Evolutionary conservation across 306 rosid species (phyloP).

Genomic region (Prinsepia uniflora): DNA sequence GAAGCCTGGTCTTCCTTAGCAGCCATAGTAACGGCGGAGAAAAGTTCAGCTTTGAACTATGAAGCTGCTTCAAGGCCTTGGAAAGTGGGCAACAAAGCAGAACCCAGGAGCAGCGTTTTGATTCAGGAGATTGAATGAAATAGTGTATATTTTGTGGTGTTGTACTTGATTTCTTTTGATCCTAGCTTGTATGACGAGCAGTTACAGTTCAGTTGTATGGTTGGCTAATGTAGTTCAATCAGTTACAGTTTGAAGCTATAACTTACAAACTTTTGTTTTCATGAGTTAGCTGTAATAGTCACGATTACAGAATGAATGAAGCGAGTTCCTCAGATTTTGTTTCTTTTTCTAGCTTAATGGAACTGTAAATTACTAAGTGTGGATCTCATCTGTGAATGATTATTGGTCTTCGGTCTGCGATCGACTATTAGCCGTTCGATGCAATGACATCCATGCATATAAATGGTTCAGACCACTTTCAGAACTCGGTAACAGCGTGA

Average conservation of each 20-base stretch:
- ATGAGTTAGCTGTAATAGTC: too few species aligned
- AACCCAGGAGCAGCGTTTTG: constrained; percentile 45
- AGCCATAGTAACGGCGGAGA: constrained; percentile 56
- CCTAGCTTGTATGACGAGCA: not conserved
- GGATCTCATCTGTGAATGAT: too few species aligned
- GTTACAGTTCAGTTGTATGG: not conserved
- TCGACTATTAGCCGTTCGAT: too few species aligned
- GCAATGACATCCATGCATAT: too few species aligned
- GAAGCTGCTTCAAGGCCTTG: constrained; percentile 34
- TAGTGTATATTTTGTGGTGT: not conserved
- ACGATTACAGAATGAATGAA: too few species aligned
- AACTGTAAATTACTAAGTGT: too few species aligned
- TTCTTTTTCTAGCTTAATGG: too few species aligned
- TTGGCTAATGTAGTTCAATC: too few species aligned
- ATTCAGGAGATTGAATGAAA: constrained; percentile 58
- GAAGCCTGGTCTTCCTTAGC: constrained; percentile 79
- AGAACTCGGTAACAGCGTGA: too few species aligned
- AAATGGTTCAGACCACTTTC: too few species aligned
- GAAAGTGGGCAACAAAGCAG: constrained; percentile 32
- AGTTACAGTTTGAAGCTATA: not conserved
- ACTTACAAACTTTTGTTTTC: not conserved
- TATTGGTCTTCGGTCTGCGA: too few species aligned
- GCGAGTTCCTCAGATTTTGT: too few species aligned
- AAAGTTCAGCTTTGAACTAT: constrained; percentile 46
- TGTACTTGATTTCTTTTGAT: not conserved